A percentile compares a stretch with the other conserved stretches of the same genome.
Evolutionary conservation across 2,329 filamentous ascomycete species (phyloP).

Genomic region (Neonectria punicea): DNA sequence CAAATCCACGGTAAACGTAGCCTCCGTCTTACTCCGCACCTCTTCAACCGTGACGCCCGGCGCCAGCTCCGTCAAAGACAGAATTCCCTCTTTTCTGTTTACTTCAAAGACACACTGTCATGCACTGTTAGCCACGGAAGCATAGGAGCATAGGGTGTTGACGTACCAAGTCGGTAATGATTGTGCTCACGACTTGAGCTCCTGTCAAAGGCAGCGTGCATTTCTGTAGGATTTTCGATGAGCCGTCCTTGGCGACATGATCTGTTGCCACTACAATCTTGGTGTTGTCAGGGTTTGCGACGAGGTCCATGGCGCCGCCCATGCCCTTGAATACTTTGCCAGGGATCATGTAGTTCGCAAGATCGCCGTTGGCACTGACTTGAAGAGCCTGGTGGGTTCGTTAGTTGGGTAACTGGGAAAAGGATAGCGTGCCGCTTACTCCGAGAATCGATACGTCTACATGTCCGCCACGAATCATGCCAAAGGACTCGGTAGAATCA

Average conservation of each 20-base stretch:
- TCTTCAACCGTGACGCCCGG: slow-evolving; percentile 75
- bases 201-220: slow-evolving; percentile 75
- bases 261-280: slow-evolving; percentile 79
- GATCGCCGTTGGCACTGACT: slow-evolving; percentile 80
- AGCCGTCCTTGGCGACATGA: slow-evolving; percentile 75
- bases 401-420: background rate
- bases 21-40: slow-evolving; percentile 75
- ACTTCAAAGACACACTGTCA: slow-evolving; percentile 75
- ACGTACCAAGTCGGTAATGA: slow-evolving; percentile 78
- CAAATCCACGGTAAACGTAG: slow-evolving; percentile 66
- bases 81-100: slow-evolving; percentile 67
- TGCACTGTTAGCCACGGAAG: slow-evolving; percentile 25
- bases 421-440: slow-evolving; percentile 45
- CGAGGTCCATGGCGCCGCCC: slow-evolving; percentile 81
- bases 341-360: slow-evolving; percentile 92
- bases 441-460: slow-evolving; percentile 87
- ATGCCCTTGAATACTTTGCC: slow-evolving; percentile 91
- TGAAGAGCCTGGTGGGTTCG: slow-evolving; percentile 68
- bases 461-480: slow-evolving; percentile 87
- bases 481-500: slow-evolving; percentile 83
- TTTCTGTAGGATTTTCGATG: slow-evolving; percentile 72
- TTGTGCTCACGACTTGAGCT: slow-evolving; percentile 73
- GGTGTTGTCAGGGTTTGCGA: slow-evolving; percentile 75
- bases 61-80: slow-evolving; percentile 77
- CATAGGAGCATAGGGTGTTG: too few relatives aligned